These are phyloP conservation scores for Pleurotus pulmonarius DNA, from an alignment of 768 basidiomycete species.

Conservation along the genomic window DNA sequence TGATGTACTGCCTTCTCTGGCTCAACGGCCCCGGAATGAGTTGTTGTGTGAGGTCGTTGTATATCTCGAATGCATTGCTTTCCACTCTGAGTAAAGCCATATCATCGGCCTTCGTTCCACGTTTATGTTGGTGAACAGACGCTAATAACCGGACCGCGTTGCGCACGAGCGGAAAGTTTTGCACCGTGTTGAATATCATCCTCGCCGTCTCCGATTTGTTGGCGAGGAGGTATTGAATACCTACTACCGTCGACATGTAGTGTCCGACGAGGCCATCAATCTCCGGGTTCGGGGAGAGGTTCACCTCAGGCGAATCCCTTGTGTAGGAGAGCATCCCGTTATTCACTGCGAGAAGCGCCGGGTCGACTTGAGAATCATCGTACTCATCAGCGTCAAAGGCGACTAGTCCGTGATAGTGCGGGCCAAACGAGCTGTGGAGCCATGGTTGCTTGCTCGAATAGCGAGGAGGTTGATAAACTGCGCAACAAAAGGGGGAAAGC, in stretches of 20 bases:
- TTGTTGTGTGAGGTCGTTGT: background rate
- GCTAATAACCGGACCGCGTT: slow-evolving; percentile 66
- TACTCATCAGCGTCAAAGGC: background rate
- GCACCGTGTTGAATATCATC: slow-evolving; percentile 51
- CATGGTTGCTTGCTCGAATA: background rate
- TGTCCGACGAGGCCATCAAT: slow-evolving; percentile 21
- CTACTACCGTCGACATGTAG: slow-evolving; percentile 62
- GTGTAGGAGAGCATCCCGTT: background rate
- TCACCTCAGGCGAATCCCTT: background rate
- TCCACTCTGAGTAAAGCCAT: slow-evolving; percentile 29
- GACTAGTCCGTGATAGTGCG: background rate
- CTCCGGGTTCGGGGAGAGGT: background rate
- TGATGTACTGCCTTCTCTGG: background rate
- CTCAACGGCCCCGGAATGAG: background rate
- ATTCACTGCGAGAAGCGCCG: background rate
- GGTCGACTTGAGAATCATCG: slow-evolving; percentile 2
- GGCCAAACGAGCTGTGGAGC: background rate
- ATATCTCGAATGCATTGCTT: background rate
- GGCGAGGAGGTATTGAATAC: slow-evolving; percentile 68
- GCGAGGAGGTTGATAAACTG: background rate
- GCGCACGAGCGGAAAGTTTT: slow-evolving; percentile 36
- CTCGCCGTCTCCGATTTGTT: slow-evolving; percentile 39
- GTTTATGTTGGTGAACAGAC: slow-evolving; percentile 42
- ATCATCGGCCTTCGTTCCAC: slow-evolving; percentile 3
- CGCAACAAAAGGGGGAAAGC: background rate